phyloP scores from a whole-genome alignment of 306 rosid species.

The Malus orientalis region DNA sequence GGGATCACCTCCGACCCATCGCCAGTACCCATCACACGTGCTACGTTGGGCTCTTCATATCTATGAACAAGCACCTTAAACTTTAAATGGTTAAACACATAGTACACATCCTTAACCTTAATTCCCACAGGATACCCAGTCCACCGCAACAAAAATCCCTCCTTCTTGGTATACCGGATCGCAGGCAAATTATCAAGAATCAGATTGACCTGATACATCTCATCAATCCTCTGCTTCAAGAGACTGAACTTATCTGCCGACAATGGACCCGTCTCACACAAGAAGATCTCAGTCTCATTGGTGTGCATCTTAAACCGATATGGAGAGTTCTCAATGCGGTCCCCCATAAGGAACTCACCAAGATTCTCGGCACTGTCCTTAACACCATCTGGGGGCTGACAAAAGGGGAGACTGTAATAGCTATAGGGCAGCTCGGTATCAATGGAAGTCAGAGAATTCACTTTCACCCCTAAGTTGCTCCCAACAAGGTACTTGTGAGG shows the following conservation, averaged over 20 bases:
- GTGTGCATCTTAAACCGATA: conserved; percentile 62
- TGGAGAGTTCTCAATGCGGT: conserved; percentile 91
- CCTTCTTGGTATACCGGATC: conserved; percentile 77
- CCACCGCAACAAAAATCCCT: conserved; percentile 67
- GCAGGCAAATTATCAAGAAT: conserved; percentile 70
- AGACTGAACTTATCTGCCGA: conserved; percentile 57
- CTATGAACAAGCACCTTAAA: conserved; percentile 88
- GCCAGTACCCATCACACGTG: conserved; percentile 89
- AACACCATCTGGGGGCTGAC: conserved; percentile 65
- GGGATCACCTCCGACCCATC: conserved; percentile 81
- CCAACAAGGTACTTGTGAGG: conserved; percentile 66
- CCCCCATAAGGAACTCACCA: conserved; percentile 98
- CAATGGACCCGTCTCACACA: conserved; percentile 53
- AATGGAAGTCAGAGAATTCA: conserved; percentile 84
- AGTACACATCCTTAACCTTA: conserved; percentile 73
- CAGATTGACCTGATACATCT: conserved; percentile 89
- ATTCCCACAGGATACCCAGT: conserved; percentile 89
- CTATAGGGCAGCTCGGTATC: conserved; percentile 88
- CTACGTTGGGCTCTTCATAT: conserved; percentile 79
- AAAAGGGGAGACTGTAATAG: conserved; percentile 87
- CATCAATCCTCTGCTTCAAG: conserved; percentile 83
- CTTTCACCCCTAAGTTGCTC: conserved; percentile 57
- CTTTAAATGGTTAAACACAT: conserved; percentile 78
- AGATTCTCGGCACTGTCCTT: conserved; percentile 95
- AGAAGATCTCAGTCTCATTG: conserved; percentile 64